A percentile compares a stretch with the other conserved stretches of the same genome.
These are phyloP conservation scores for Podaxis mareebaensis DNA, from an alignment of 768 basidiomycete species.

Conservation along the genomic window DNA sequence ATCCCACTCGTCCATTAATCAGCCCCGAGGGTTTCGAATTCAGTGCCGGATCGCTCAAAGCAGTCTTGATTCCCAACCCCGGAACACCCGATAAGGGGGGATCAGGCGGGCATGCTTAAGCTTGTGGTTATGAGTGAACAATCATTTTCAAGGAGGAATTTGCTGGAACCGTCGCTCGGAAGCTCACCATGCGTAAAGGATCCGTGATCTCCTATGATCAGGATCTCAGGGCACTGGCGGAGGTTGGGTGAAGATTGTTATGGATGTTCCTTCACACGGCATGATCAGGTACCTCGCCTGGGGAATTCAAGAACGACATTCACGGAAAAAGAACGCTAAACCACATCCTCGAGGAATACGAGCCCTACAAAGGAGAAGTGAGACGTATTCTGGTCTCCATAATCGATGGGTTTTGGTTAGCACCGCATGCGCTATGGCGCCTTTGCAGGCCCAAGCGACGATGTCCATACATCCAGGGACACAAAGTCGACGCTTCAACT, in stretches of 20 bases:
- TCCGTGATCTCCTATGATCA: constrained; percentile 45
- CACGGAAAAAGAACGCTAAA: constrained; percentile 53
- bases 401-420: constrained; percentile 16
- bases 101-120: constrained; percentile 37
- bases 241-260: constrained; percentile 46
- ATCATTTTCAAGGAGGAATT: constrained; percentile 49
- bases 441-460: constrained; percentile 47
- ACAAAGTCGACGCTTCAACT: constrained; percentile 31
- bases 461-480: constrained; percentile 46
- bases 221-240: constrained; percentile 36
- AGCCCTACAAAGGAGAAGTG: constrained; percentile 16
- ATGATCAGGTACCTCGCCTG: constrained; percentile 54
- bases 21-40: constrained; percentile 51
- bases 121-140: constrained; percentile 45
- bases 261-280: constrained; percentile 49
- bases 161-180: constrained; percentile 48
- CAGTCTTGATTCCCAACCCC: constrained; percentile 46
- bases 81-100: constrained; percentile 24
- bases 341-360: constrained; percentile 52
- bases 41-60: constrained; percentile 47
- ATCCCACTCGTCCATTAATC: constrained; percentile 15
- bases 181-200: constrained; percentile 50
- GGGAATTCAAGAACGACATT: constrained; percentile 52
- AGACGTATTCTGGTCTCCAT: too few relatives aligned
- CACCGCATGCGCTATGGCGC: constrained; percentile 49